Base-by-base conservation (phyloP, 1,284 basidiomycete genomes). In the Cryptococcus sp. region DNA sequence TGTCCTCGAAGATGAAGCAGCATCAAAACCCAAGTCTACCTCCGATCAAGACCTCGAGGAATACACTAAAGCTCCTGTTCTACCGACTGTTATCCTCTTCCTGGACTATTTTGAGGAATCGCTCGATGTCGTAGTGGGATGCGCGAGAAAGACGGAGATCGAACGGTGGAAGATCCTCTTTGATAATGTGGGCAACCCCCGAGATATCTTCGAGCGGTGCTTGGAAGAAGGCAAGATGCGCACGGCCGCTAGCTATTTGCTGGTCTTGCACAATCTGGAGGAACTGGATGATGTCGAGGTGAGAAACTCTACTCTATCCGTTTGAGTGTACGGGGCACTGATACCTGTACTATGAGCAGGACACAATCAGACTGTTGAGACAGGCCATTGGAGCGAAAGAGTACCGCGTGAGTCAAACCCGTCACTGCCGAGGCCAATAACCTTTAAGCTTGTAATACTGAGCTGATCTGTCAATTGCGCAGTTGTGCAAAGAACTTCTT, bases 81-180 rank as follows among this genome's bases (percentile, higher is more conserved):
- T 98, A 11, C 83, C 88, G 0, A 81, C 83, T 0, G 88, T 91
- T 1, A 84, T 97, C 54, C 89, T 91, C 62, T 99, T 99, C 72
- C 80, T 99, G 65, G 95, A 99, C 73, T 87, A 98, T 75, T 99
- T 98, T 73, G 88, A 92, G 59, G 88, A 86, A 53, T 85, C 89
- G 4, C 81, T 98, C 54, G 91, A 96, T 61, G 93, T 99, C 5
- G 91, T 99, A 1, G 95, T 98, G 8, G 88, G 90, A 6, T 98
- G 95, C 72, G 96, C 96, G 8, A 84, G 96, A 50, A 99, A 99
- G 81, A 99, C 93, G 3, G 96, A 99, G 78, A 86, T 95, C 69
- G 88, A 90, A 6, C 81, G 90, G 48, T 99, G 96, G 96, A 84
- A 84, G 39, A 84, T 88, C 59, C 80, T 99, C 23, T 99, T 99